A percentile compares a stretch with the other conserved stretches of the same genome.
phyloP scores from a whole-genome alignment of 106 monocot genomes.

The Dendrobium catenatum region DNA sequence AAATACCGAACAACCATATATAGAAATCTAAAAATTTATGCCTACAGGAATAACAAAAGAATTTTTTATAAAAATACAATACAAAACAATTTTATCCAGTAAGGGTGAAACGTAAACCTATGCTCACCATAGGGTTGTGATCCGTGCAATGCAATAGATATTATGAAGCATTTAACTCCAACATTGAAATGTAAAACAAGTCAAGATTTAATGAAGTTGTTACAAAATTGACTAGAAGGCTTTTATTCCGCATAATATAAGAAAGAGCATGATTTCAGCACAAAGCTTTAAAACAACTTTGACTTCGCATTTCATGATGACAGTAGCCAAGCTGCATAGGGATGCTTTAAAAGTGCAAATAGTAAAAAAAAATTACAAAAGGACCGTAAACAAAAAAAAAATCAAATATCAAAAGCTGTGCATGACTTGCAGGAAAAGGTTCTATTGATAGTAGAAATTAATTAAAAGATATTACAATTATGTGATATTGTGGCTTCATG shows the following conservation, averaged over 20 bases:
- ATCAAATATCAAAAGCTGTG: neutral
- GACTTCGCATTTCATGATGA: neutral
- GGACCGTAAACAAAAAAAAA: neutral
- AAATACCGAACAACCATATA: too few species aligned
- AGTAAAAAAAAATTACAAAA: neutral
- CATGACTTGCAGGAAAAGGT: neutral
- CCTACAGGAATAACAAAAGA: too few species aligned
- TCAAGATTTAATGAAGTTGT: neutral
- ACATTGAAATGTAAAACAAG: neutral
- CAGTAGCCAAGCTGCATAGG: neutral
- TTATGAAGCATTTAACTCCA: neutral
- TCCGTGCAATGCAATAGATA: neutral
- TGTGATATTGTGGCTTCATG: neutral
- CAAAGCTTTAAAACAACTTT: neutral
- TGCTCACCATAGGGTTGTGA: neutral
- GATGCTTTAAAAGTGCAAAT: neutral
- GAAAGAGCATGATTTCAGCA: neutral
- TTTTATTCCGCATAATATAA: neutral
- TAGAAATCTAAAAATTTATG: too few species aligned
- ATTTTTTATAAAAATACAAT: too few species aligned
- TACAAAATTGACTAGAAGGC: neutral
- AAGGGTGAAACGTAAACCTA: neutral
- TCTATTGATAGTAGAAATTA: neutral
- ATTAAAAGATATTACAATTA: neutral
- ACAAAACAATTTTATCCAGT: neutral